Evolutionary conservation across 108 stramenopile species (phyloP).

Genomic region (Skeletonema menzelii): DNA sequence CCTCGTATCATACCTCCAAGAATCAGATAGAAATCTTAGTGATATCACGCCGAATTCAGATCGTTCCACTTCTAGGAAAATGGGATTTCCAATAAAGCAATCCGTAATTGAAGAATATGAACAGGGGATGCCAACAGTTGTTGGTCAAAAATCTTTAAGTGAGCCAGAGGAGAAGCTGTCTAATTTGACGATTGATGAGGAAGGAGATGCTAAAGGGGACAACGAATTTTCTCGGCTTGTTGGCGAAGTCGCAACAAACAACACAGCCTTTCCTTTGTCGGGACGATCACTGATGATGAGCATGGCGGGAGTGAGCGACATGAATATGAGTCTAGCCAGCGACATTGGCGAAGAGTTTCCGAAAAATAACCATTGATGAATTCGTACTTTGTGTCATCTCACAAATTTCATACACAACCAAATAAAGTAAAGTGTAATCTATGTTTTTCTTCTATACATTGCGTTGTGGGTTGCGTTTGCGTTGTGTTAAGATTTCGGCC

Average conservation of each 20-base stretch:
- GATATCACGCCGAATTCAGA: background rate
- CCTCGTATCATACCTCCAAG: background rate
- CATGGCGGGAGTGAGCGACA: background rate
- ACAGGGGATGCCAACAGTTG: slow-evolving; percentile 3
- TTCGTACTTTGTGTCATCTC: background rate
- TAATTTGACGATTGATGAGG: slow-evolving; percentile 17
- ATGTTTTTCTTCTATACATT: no score
- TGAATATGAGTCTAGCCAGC: background rate
- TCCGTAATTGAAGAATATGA: slow-evolving; percentile 2
- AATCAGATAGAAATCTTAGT: background rate
- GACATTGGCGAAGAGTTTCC: background rate
- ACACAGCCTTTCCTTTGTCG: background rate
- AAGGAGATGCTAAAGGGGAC: slow-evolving; percentile 6
- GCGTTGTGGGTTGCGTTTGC: no score
- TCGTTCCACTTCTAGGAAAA: slow-evolving; percentile 5
- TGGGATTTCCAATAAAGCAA: slow-evolving; percentile 26
- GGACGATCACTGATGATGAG: background rate
- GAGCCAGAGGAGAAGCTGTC: background rate
- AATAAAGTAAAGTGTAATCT: background rate
- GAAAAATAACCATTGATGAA: background rate
- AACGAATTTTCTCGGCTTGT: slow-evolving; percentile 11
- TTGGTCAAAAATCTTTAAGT: background rate
- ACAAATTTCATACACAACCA: background rate
- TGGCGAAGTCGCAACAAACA: slow-evolving; percentile 5
- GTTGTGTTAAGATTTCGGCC: no score